phyloP scores from a whole-genome alignment of 139 green algal genomes.

The Chlorella sp. region DNA sequence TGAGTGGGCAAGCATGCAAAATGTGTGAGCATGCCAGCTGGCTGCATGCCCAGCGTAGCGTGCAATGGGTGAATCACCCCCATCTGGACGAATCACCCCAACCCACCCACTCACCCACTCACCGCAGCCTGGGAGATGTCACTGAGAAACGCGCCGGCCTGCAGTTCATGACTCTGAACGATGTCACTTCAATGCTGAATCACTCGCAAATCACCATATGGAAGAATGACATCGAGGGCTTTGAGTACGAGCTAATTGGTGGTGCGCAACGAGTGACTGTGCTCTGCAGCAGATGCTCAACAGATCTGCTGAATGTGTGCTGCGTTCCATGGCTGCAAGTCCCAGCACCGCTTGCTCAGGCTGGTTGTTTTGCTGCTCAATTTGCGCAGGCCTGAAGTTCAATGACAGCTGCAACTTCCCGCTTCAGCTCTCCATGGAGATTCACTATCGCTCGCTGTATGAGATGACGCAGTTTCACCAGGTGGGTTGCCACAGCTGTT shows the following conservation, averaged over 20 bases:
- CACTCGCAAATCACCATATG: background rate
- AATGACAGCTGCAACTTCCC: conserved; percentile 10
- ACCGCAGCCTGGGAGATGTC: background rate
- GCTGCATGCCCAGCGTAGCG: background rate
- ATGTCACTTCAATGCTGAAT: background rate
- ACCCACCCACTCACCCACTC: background rate
- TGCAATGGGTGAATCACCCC: background rate
- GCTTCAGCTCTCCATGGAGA: background rate
- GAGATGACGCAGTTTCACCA: conserved; percentile 23
- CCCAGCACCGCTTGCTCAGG: background rate
- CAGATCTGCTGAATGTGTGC: too few species aligned
- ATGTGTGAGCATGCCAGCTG: background rate
- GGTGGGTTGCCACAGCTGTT: background rate
- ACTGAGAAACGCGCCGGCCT: background rate
- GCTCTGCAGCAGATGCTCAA: background rate
- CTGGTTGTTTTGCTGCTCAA: background rate
- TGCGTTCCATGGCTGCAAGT: background rate
- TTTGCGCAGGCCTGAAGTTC: too few species aligned
- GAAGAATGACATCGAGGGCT: conserved; percentile 16
- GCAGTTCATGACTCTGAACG: conserved; percentile 1
- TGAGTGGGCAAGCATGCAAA: background rate
- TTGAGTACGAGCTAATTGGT: conserved; percentile 16
- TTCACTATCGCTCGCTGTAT: conserved; percentile 18
- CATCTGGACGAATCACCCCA: background rate
- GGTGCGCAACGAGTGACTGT: too few species aligned